These are phyloP conservation scores for Epichloe sibirici DNA, from an alignment of 2,329 filamentous ascomycete genomes.

Conservation along the genomic window DNA sequence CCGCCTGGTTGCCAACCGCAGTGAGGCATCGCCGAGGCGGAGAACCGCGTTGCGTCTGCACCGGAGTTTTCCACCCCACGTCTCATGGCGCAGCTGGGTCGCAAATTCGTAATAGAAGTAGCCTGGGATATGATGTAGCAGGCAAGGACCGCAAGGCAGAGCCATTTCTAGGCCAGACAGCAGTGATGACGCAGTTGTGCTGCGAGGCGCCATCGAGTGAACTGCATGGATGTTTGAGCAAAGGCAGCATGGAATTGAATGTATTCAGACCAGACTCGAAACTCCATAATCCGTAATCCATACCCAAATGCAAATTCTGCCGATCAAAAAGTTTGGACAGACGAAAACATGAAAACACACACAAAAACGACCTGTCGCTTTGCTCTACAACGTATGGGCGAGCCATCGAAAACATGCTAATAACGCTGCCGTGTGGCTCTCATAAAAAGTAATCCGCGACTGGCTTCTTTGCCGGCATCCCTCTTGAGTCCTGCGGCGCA, in stretches of 20 bases:
- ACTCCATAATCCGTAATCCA: background rate
- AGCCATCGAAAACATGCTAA: background rate
- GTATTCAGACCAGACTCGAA: background rate
- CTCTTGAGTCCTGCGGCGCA: constrained; percentile 85
- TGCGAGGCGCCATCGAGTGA: too few relatives aligned
- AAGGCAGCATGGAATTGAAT: background rate
- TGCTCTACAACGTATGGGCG: too few relatives aligned
- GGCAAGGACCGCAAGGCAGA: too few relatives aligned
- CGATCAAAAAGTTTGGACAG: background rate
- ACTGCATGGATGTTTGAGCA: too few relatives aligned
- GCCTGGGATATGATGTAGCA: too few relatives aligned
- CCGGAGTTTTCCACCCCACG: too few relatives aligned
- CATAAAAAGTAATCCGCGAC: constrained; percentile 91
- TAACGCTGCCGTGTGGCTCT: constrained; percentile 3
- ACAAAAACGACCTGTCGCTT: background rate
- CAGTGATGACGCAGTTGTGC: too few relatives aligned
- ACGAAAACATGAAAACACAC: background rate
- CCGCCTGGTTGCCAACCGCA: background rate
- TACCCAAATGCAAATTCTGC: background rate
- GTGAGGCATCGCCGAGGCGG: background rate
- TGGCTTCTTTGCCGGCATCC: constrained; percentile 98
- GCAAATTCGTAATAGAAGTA: too few relatives aligned
- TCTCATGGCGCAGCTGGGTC: too few relatives aligned
- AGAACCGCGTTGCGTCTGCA: background rate
- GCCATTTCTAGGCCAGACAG: too few relatives aligned